phyloP scores from a whole-genome alignment of 2,329 filamentous ascomycete genomes.

The Neofusicoccum kwambonambiense region DNA sequence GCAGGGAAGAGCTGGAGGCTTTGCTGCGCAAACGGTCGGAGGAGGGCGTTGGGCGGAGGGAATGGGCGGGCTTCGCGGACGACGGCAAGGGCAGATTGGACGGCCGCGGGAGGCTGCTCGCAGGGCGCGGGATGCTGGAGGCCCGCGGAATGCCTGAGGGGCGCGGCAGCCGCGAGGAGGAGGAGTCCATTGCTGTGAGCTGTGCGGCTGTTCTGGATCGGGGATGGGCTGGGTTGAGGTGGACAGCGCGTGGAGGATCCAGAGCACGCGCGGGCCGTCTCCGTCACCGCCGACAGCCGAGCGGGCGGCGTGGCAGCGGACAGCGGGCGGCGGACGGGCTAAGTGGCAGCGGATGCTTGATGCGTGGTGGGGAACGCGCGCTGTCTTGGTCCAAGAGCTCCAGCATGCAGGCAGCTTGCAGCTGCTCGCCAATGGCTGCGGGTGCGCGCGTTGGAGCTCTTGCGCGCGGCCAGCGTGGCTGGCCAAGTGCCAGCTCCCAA shows the following conservation, averaged over 20 bases:
- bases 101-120: conserved; percentile 47
- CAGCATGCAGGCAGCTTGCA: neutral
- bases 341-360: neutral
- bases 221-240: conserved; percentile 19
- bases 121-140: conserved; percentile 25
- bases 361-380: conserved; percentile 1
- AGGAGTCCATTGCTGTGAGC: conserved; percentile 31
- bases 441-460: neutral
- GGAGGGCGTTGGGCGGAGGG: conserved; percentile 2
- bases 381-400: neutral
- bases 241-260: too few relatives aligned
- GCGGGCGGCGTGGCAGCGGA: neutral
- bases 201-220: conserved; percentile 9
- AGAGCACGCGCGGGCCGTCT: neutral
- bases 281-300: conserved; percentile 1
- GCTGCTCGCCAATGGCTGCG: neutral
- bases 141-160: conserved; percentile 22
- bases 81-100: conserved; percentile 48
- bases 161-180: conserved; percentile 26
- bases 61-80: conserved; percentile 12
- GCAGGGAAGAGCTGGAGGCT: conserved; percentile 49
- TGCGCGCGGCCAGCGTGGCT: conserved; percentile 1
- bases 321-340: too few relatives aligned
- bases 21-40: conserved; percentile 39
- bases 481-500: neutral